Evolutionary conservation across 2,329 filamentous ascomycete species (phyloP), one percentile per base, ranked within the genome.

Genomic region (Hortaea werneckii): DNA sequence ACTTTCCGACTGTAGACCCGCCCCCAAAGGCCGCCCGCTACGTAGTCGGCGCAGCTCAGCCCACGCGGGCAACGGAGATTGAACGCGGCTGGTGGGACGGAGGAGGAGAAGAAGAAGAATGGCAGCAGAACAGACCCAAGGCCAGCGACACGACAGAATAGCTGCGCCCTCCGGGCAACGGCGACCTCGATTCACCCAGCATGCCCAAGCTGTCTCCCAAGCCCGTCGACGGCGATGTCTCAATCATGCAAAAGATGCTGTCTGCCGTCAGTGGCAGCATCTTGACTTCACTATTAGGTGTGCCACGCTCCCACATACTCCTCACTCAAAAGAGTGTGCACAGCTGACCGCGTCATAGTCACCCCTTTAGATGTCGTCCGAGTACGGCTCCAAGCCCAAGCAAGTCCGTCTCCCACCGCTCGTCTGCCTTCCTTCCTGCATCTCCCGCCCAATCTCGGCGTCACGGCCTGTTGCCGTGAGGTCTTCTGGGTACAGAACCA

Each of bases 321-420:
- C 29, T 48, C 37, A 39, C 10, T 35, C 10, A 13, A 10, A 39
- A 39, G 10, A 10, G 13, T 13, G 39, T 41, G 28, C 10, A 29
- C 43, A 27, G 44, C 29, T 52, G 30, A 52, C 43, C 6, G 4
- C 26, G 9, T n/a, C 27, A 41, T 54, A 94, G 90, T 94, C 29
- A 98, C 92, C 5, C 92, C 92, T 40, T 82, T 98, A 43, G 92
- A 98, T 62, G 92, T 98, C 51, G 92, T 98, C 50, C 87, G 92
- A 51, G 87, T 98, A 40, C 87, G 92, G 51, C 75, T 95, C 44
- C 92, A 98, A 67, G 90, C 92, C 1, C 90, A 96, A 69, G 72
- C 73, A 47, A 70, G 76, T 56, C 65, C 71, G 53, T 68, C 75
- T 60, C 70, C 77, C 58, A 72, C 78, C 55, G 52, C 60, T 45